Evolutionary conservation across 225 moss, liverwort and hornwort genomes (phyloP).

Genomic region (Thuidium tamariscinum): DNA sequence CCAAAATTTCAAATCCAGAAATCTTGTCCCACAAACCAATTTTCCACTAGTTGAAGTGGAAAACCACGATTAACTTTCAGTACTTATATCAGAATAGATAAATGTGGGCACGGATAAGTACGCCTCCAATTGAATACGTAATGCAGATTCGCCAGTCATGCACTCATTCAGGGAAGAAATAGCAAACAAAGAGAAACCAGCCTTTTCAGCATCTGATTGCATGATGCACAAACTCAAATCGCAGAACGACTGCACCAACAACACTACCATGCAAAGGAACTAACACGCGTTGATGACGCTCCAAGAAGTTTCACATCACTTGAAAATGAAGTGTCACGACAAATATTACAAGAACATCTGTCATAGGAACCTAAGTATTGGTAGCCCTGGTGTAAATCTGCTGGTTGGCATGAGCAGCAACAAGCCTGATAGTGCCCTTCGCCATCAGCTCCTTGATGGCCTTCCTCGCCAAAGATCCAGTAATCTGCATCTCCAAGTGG

Average conservation of each 20-base stretch:
- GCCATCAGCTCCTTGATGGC: conserved; percentile 88
- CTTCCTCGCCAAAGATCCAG: conserved; percentile 69
- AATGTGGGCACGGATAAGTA: background rate
- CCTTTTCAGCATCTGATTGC: background rate
- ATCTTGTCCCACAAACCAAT: background rate
- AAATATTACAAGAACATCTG: background rate
- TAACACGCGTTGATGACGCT: background rate
- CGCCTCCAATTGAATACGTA: background rate
- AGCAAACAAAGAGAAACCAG: background rate
- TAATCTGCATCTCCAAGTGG: conserved; percentile 40
- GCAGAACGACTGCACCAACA: background rate
- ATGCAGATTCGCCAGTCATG: background rate
- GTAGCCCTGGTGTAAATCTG: conserved; percentile 92
- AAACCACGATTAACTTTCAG: background rate
- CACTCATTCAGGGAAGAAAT: background rate
- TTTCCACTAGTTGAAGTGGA: background rate
- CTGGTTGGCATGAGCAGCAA: conserved; percentile 84
- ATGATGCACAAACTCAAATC: background rate
- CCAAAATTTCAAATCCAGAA: background rate
- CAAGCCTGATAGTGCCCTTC: conserved; percentile 69
- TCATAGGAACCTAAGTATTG: conserved; percentile 39
- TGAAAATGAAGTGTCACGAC: background rate
- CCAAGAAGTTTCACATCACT: background rate
- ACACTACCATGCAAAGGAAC: background rate
- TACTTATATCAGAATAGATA: background rate